Base-by-base conservation (phyloP, 768 basidiomycete genomes). In the Suillus spraguei region DNA sequence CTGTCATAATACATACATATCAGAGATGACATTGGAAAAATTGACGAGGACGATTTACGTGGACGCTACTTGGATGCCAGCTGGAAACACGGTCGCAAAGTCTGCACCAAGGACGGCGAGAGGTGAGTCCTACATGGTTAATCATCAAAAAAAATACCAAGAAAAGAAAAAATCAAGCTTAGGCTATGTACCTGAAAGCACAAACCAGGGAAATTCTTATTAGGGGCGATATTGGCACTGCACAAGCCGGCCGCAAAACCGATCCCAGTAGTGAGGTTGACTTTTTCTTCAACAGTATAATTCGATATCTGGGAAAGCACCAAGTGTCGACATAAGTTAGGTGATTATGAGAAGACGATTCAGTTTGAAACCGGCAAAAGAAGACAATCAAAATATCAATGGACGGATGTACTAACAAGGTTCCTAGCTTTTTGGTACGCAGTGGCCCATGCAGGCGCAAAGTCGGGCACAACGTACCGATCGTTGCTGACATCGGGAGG, bases 191-290 rank as follows among this genome's bases (percentile, higher is more conserved):
- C 85, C 75, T 89, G 83, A 16, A 90, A 79, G 70, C 88, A 90
- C 16, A 90, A 72, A 20, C 88, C 87, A 0, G 86, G 85, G 74
- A 82, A 89, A 24, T 59, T 59, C 24, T 59, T 52, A 66, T 74
- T 63, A 1, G 82, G 60, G 7, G 84, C 76, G 22, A 82, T 87
- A 68, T 88, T 88, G 4, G 83, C 88, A 49, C 90, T 86, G 72
- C 89, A 91, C 22, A 79, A 82, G 1, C 87, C 87, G 63, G 72
- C 75, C 72, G 73, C 35, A 49, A 35, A 64, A 39, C 60, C 58
- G 42, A 22, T 39, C 60, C 71, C 71, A 20, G 72, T 73, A 11
- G 67, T 69, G 14, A 72, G 62, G 39, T 66, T 67, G 8, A 68
- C 70, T 54, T 73, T 73, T 13, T 72, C 72, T 6, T 63, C 41